Conservation (phyloP, 257 asterid genomes). For the Rehmannia glutinosa region DNA sequence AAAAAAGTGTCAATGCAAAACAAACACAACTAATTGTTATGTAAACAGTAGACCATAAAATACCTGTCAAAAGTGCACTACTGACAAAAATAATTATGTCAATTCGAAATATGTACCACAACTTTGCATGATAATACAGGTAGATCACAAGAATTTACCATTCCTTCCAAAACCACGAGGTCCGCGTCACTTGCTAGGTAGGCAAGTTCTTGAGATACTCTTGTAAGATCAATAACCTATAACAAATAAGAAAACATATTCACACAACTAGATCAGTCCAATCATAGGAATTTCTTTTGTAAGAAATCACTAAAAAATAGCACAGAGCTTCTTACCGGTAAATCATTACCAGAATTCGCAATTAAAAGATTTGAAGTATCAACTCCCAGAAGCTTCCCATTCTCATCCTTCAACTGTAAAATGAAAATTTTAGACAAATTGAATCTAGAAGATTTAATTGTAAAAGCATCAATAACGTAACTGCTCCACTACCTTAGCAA, state of each 20-base stretch:
- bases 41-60: too few species aligned
- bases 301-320: slow-evolving; percentile 4
- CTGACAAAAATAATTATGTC: neutral
- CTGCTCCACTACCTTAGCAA: slow-evolving; percentile 57
- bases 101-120: neutral
- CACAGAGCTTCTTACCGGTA: slow-evolving; percentile 64
- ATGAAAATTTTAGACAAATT: slow-evolving; percentile 17
- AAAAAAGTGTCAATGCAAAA: too few species aligned
- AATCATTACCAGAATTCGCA: slow-evolving; percentile 90
- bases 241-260: slow-evolving; percentile 15
- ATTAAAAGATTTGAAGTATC: slow-evolving; percentile 77
- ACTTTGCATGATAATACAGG: neutral
- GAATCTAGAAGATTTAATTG: slow-evolving; percentile 17
- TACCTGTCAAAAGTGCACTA: too few species aligned
- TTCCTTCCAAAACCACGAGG: slow-evolving; percentile 93
- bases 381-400: slow-evolving; percentile 76
- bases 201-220: slow-evolving; percentile 91
- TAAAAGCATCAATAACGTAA: slow-evolving; percentile 6
- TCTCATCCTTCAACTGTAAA: slow-evolving; percentile 78
- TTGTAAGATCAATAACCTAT: slow-evolving; percentile 82
- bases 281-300: neutral
- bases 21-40: too few species aligned
- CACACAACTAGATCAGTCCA: slow-evolving; percentile 12
- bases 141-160: slow-evolving; percentile 46
- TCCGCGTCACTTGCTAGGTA: slow-evolving; percentile 87